Base-by-base conservation (phyloP, 441 rosid species). In the Brassica hybrid region DNA sequence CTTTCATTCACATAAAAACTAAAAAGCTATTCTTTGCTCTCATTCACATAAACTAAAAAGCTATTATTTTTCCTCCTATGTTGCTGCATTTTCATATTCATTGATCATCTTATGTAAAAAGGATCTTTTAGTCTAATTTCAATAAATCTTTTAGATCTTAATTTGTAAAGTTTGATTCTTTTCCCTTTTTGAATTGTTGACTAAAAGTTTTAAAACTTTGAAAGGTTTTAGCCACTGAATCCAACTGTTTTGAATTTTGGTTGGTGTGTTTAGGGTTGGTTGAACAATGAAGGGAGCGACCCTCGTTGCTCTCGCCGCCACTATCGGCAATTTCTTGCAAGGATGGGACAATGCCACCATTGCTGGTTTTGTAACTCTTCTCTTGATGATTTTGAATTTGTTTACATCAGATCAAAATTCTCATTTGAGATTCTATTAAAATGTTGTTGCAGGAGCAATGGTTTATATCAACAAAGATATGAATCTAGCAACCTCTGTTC, bases 291-390 rank as follows among this genome's bases (percentile, higher is more conserved):
- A 70, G 75, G 90, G 92, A 75, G 90, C 93, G 76, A 90, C 86
- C 18, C 67, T 83, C 71, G 95, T 90, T 65, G 95, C 95, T 79
- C 83, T 90, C 84, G 90, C 88, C 43, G 95, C 95, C 63, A 67
- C 92, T 3, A 79, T 90, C 65, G 95, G 95, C 58, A 90, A 87
- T 84, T 90, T 90, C 82, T 86, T 90, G 68, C 95, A 88, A 81
- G 95, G 95, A 83, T 90, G 95, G 95, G 95, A 90, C 85, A 90
- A 90, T 83, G 95, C 95, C 67, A 90, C 95, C 65, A 90, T 90
- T 84, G 95, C 95, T 72, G 95, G 95, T 90, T 21, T 81, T 81
- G 69, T 21, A 10, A 67, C 71, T 50, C 62, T 67, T 50, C 10
- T 61, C 79, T 48, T 14, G 68, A 36, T 36, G 3, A 67, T 63